Evolutionary conservation across 2,329 filamentous ascomycete genomes (phyloP), one percentile per base, ranked within the genome.

Genomic region (Talaromyces sp.): DNA sequence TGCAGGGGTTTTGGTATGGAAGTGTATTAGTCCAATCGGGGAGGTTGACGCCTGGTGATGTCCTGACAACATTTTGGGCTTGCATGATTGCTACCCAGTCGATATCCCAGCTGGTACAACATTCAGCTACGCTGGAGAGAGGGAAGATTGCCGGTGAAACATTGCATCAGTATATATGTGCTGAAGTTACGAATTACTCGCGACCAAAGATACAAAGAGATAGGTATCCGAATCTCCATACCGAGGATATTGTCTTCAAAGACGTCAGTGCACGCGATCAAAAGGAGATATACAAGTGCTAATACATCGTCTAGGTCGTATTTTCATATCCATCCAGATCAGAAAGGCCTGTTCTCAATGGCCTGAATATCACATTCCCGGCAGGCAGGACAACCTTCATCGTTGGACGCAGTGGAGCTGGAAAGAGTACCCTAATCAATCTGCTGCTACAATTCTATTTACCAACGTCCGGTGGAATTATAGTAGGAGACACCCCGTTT

Each of bases 1-100:
- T 95, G 0, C 82, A 91, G 58, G 92, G 91, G 0, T 97, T 97
- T 67, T 96, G 89, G 84, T 96, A 92, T 65, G 92, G 91, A 0
- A 82, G 87, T 28, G 77, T 83, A 1, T 80, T 96, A 1, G 85
- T 94, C 9, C 77, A 79, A 9, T 73, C 81, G 1, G 84, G 84
- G 1, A 70, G 79, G 0, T 75, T 84, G 11, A 79, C 77, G 10
- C 76, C 89, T 0, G 89, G 87, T 0, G 78, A 87, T 57, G 83
- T 96, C 2, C 72, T 97, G 45, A 94, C 89, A 0, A 89, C 91
- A 0, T 97, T 97, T 63, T 96, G 94, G 77, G 84, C 89, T 4
- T 88, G 88, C 2, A 76, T 97, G 36, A 84, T 85, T 53, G 88
- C 89, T 0, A 85, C 91, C 4, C 87, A 93, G 64, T 84, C 88